Evolutionary conservation across 1,139 yeast species (phyloP), one percentile per base, ranked within the genome.

Genomic region (Lodderomyces beijingensis): DNA sequence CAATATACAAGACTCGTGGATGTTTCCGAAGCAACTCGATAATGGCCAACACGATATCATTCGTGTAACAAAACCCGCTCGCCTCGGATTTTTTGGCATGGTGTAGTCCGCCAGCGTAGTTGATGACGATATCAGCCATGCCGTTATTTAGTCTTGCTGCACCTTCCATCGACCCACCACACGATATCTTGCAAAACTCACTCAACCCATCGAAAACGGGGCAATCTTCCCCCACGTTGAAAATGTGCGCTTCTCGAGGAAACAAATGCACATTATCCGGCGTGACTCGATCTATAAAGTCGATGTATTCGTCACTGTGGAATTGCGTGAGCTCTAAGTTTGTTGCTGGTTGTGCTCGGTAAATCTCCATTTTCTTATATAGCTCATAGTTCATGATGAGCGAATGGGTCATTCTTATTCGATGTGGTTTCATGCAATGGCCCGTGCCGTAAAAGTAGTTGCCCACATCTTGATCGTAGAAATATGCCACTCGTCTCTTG

Each of bases 241-340:
- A 91, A 57, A 88, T 87, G 35, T 84, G 84, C 55, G 87, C 95
- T 59, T 91, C 98, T 55, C 88, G 86, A 47, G 86, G 80, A 56
- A 89, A 89, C 70, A 83, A 62, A 42, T 89, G 96, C 61, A 89
- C 70, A 56, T 89, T 91, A 53, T 91, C 97, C 2, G 97, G 97
- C 3, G 96, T 82, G 19, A 88, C 96, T 35, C 97, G 71, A 34
- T 94, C 84, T 45, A 91, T 66, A 55, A 91, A 91, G 59, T 91
- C 97, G 44, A 91, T 85, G 56, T 91, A 91, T 57, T 91, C 98
- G 60, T 91, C 98, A 3, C 97, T 88, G 56, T 91, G 98, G 58
- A 91, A 89, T 61, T 91, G 97, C 49, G 96, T 87, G 96, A 91
- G 88, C 55, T 91, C 98, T 60, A 89, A 95, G 55, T 88, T 85